Conservation (phyloP, 1,139 yeast genomes). For the Hyphopichia burtonii region DNA sequence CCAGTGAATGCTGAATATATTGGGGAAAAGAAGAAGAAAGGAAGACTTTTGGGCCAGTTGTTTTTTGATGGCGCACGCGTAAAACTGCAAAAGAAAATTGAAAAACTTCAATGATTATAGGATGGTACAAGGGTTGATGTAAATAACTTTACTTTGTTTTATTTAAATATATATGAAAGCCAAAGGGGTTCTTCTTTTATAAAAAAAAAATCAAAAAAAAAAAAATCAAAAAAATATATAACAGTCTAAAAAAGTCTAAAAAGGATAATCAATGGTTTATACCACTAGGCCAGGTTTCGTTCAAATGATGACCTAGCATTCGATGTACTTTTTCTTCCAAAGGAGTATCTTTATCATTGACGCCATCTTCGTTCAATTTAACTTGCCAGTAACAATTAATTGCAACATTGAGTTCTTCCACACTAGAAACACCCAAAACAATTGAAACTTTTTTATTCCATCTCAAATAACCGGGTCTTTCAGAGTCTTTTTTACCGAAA, state of each 20-base stretch:
- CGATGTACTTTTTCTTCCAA: constrained; percentile 45
- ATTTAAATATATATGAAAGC: no score
- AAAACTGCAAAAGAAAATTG: no score
- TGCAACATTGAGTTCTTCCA: constrained; percentile 64
- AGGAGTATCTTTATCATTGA: constrained; percentile 39
- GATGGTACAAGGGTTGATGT: no score
- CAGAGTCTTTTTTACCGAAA: constrained; percentile 7
- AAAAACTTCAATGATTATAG: no score
- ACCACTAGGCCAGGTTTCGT: constrained; percentile 77
- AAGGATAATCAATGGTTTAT: constrained; percentile 28
- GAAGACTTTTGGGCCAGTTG: no score
- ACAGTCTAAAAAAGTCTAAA: neutral
- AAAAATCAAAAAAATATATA: neutral
- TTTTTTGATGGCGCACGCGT: no score
- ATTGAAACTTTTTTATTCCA: constrained; percentile 51
- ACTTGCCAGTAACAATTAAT: constrained; percentile 56
- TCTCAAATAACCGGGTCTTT: constrained; percentile 7
- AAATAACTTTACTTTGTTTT: no score
- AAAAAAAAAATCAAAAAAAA: neutral
- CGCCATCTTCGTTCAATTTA: constrained; percentile 25
- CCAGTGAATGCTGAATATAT: no score
- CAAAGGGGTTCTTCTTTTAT: no score
- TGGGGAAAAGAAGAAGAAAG: no score
- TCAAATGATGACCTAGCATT: constrained; percentile 55
- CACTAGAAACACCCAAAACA: constrained; percentile 70